Evolutionary conservation across 768 basidiomycete species (phyloP).

Genomic region (Russula virescens): DNA sequence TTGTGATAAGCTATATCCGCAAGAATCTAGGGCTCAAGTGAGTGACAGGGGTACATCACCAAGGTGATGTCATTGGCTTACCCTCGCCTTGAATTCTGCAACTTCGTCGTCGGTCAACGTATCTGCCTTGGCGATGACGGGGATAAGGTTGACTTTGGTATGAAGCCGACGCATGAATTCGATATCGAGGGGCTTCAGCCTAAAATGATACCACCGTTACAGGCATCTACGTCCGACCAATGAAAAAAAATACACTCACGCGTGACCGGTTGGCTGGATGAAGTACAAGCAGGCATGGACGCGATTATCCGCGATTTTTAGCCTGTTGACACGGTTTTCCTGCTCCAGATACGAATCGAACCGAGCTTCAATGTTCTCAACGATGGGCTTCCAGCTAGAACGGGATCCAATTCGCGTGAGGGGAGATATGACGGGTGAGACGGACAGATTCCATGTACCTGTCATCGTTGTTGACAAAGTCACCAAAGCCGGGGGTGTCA

Average conservation of each 20-base stretch:
- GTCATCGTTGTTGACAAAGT: slow-evolving; percentile 99
- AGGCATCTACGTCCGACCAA: background rate
- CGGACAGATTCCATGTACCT: slow-evolving; percentile 47
- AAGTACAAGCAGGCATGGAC: slow-evolving; percentile 99
- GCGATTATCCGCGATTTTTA: slow-evolving; percentile 91
- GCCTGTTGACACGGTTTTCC: slow-evolving; percentile 96
- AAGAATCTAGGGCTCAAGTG: slow-evolving; percentile 54
- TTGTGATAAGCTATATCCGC: slow-evolving; percentile 92
- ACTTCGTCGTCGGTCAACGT: slow-evolving; percentile 97
- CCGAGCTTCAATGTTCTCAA: slow-evolving; percentile 96
- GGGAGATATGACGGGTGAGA: slow-evolving; percentile 2
- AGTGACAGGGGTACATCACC: background rate
- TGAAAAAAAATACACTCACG: slow-evolving; percentile 57
- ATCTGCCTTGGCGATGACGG: slow-evolving; percentile 97
- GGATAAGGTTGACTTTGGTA: slow-evolving; percentile 96
- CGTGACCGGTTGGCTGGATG: slow-evolving; percentile 96
- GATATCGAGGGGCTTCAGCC: slow-evolving; percentile 95
- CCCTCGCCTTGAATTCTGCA: slow-evolving; percentile 85
- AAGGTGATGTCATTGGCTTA: slow-evolving; percentile 34
- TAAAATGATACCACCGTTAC: slow-evolving; percentile 30
- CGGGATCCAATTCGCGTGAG: slow-evolving; percentile 21
- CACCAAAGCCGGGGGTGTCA: slow-evolving; percentile 98
- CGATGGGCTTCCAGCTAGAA: slow-evolving; percentile 92
- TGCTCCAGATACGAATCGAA: slow-evolving; percentile 98
- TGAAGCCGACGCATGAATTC: slow-evolving; percentile 98